Percentiles rank a stretch among this genome's conserved stretches.
Conservation (phyloP, 2,329 filamentous ascomycete species). For the Stachybotrys chlorohalonatus region DNA sequence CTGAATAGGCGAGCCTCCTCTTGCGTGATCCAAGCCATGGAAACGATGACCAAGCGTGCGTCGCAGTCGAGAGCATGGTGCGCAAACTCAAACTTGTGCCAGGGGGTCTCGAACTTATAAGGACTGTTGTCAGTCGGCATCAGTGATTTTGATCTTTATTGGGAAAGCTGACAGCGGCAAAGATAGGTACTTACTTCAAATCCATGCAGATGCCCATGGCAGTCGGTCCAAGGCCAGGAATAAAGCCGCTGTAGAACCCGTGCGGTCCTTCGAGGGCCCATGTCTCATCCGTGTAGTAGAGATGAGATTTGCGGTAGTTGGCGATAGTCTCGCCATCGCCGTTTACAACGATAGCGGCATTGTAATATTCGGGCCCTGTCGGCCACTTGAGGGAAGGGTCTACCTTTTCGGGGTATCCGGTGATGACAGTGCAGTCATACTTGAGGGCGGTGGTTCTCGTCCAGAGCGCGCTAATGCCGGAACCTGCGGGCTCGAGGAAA, state of each 20-base stretch:
- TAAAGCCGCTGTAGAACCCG: slow-evolving; percentile 38
- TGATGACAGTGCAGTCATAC: slow-evolving; percentile 57
- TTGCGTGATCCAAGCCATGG: slow-evolving; percentile 70
- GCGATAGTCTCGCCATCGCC: slow-evolving; percentile 49
- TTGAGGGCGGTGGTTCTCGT: slow-evolving; percentile 56
- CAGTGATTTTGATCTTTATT: too few relatives aligned
- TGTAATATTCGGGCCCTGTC: slow-evolving; percentile 43
- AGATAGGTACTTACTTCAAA: slow-evolving; percentile 37
- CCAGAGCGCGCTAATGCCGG: slow-evolving; percentile 64
- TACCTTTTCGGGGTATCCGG: slow-evolving; percentile 66
- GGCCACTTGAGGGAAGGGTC: slow-evolving; percentile 43
- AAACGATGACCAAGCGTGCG: slow-evolving; percentile 57
- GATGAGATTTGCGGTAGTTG: slow-evolving; percentile 51
- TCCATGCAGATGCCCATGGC: slow-evolving; percentile 56
- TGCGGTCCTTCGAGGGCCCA: slow-evolving; percentile 47
- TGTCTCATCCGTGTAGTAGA: slow-evolving; percentile 52
- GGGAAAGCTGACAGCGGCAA: background rate
- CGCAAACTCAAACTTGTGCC: slow-evolving; percentile 33
- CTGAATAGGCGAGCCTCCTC: slow-evolving; percentile 38
- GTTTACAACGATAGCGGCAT: slow-evolving; percentile 44
- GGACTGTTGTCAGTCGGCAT: slow-evolving; percentile 11
- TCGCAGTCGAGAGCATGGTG: slow-evolving; percentile 46
- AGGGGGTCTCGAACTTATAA: slow-evolving; percentile 28
- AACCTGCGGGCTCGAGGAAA: slow-evolving; percentile 56
- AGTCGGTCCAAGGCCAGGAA: slow-evolving; percentile 40